phyloP scores from a whole-genome alignment of 768 basidiomycete species.

The Psilocybe cyanescens region DNA sequence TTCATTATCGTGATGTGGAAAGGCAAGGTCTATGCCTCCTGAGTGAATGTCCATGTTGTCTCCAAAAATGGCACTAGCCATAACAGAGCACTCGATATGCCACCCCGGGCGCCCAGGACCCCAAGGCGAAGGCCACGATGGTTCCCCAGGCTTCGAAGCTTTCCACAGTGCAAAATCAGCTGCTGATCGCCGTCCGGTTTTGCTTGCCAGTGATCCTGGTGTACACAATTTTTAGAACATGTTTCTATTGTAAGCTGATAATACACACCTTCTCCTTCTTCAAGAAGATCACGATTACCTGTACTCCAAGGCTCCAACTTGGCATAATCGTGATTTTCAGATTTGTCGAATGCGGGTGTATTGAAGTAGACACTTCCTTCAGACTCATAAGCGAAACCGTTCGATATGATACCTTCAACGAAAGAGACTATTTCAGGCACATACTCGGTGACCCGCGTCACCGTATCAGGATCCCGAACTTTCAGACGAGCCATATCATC shows the following conservation, averaged over 20 bases:
- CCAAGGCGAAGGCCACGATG: slow-evolving; percentile 96
- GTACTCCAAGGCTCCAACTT: slow-evolving; percentile 97
- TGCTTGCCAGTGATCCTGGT: slow-evolving; percentile 43
- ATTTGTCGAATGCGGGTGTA: slow-evolving; percentile 78
- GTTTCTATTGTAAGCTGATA: background rate
- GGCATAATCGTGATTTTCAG: slow-evolving; percentile 82
- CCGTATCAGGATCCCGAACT: slow-evolving; percentile 84
- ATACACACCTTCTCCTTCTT: slow-evolving; percentile 86
- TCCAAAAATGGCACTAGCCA: slow-evolving; percentile 92
- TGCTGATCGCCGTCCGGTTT: slow-evolving; percentile 71
- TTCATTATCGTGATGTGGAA: slow-evolving; percentile 99
- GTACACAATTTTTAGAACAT: slow-evolving; percentile 3
- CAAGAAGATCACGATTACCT: slow-evolving; percentile 86
- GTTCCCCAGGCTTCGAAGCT: slow-evolving; percentile 94
- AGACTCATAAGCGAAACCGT: slow-evolving; percentile 76
- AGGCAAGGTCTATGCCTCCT: slow-evolving; percentile 96
- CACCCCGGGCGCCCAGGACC: slow-evolving; percentile 95
- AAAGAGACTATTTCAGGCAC: slow-evolving; percentile 93
- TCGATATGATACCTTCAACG: slow-evolving; percentile 81
- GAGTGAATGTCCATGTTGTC: slow-evolving; percentile 97
- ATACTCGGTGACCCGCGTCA: slow-evolving; percentile 97
- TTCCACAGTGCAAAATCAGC: slow-evolving; percentile 99
- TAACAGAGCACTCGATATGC: slow-evolving; percentile 99
- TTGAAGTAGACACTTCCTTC: slow-evolving; percentile 93
- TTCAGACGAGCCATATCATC: slow-evolving; percentile 88